Evolutionary conservation across 441 rosid genomes (phyloP), one percentile per base, ranked within the genome.

Genomic region (Euphorbia celastroides): DNA sequence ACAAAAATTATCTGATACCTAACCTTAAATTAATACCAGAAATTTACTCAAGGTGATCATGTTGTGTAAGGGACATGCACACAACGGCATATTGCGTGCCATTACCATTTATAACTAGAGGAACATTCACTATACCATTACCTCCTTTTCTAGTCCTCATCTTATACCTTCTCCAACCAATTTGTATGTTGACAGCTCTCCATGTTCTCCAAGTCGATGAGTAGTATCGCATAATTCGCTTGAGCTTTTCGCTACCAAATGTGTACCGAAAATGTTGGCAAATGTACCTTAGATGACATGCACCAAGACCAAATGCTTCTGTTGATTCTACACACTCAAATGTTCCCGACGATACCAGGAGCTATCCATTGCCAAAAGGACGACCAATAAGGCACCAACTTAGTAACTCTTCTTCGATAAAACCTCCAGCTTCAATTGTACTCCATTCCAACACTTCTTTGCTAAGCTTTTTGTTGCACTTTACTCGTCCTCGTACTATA

Each of bases 191-290:
- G 70, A 87, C 87, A 0, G 93, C 90, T 0, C 86, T 90, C 93
- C 93, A 83, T 0, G 88, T 82, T 59, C 88, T 66, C 88, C 93
- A 85, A 66, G 83, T 83, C 8, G 93, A 85, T 0, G 93, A 87
- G 78, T 82, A 82, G 68, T 87, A 85, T 71, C 90, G 79, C 5
- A 81, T 76, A 2, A 73, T 81, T 60, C 86, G 69, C 79, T 79
- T 85, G 0, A 85, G 81, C 72, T 77, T 76, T 72, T 79, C 81
- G 19, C 80, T 76, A 10, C 79, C 84, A 64, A 88, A 85, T 64
- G 75, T 80, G 84, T 85, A 88, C 41, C 87, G 66, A 71, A 85
- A 88, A 63, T 85, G 86, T 5, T 85, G 87, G 0, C 88, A 78
- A 17, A 87, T 78, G 73, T 83, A 83, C 42, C 72, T 72, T 3